phyloP scores from a whole-genome alignment of 768 basidiomycete species.

The Calocybe cyanea region DNA sequence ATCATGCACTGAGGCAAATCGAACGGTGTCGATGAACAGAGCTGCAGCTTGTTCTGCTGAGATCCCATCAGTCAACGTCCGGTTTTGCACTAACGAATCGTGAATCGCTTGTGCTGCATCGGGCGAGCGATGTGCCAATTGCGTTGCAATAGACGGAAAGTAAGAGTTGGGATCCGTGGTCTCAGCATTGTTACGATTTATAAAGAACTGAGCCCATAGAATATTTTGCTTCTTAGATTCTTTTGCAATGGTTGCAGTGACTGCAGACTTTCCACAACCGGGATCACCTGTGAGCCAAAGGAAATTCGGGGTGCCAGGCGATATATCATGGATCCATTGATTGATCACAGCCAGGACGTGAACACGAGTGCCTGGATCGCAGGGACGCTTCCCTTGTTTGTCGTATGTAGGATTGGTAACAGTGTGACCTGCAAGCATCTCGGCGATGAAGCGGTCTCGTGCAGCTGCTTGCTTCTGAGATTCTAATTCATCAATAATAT shows the following conservation, averaged over 20 bases:
- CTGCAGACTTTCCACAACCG: slow-evolving; percentile 17
- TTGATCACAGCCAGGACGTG: no score
- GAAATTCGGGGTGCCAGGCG: slow-evolving; percentile 2
- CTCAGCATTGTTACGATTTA: slow-evolving; percentile 15
- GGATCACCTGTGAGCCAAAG: slow-evolving; percentile 18
- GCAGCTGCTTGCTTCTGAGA: no score
- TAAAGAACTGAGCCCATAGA: slow-evolving; percentile 18
- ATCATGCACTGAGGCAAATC: slow-evolving; percentile 4
- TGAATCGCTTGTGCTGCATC: slow-evolving; percentile 7
- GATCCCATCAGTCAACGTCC: slow-evolving; percentile 10
- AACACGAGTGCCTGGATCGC: no score
- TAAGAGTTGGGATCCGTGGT: slow-evolving; percentile 14
- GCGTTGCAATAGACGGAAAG: slow-evolving; percentile 16
- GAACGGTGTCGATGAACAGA: slow-evolving; percentile 13
- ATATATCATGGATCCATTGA: no score
- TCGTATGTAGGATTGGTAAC: no score
- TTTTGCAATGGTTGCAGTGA: slow-evolving; percentile 16
- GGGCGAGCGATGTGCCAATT: slow-evolving; percentile 7
- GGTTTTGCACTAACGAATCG: slow-evolving; percentile 8
- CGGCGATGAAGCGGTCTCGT: no score
- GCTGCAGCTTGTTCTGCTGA: slow-evolving; percentile 9
- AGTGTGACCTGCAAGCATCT: no score
- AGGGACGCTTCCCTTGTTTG: no score
- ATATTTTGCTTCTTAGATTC: slow-evolving; percentile 10
- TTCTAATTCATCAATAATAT: no score